phyloP scores from a whole-genome alignment of 176 grass and related monocot genomes.

The Stipa capillata region DNA sequence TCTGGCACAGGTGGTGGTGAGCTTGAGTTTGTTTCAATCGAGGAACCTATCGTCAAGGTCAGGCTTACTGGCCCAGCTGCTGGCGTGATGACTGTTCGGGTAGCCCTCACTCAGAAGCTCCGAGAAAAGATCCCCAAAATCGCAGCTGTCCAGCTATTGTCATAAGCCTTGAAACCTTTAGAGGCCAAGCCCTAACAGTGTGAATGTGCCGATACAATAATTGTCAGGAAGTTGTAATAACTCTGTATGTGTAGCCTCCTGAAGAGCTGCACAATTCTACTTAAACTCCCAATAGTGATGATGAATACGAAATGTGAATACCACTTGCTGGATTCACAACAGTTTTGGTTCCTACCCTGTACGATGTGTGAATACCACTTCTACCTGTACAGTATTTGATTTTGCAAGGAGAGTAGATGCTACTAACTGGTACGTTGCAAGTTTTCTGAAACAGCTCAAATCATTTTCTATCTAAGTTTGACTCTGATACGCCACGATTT shows the following conservation, averaged over 20 bases:
- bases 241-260: neutral
- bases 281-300: neutral
- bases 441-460: no score
- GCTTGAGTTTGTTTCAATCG: constrained; percentile 75
- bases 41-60: constrained; percentile 83
- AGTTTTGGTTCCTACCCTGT: neutral
- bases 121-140: constrained; percentile 92
- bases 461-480: no score
- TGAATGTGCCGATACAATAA: constrained; percentile 19
- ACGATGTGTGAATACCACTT: neutral
- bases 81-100: constrained; percentile 86
- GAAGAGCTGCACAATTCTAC: neutral
- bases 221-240: neutral
- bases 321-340: neutral
- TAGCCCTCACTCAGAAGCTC: constrained; percentile 89
- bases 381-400: neutral
- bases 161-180: constrained; percentile 11
- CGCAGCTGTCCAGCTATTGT: constrained; percentile 73
- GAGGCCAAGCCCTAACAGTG: neutral
- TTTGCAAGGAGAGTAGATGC: neutral
- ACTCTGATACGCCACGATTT: no score
- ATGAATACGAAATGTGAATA: neutral
- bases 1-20: constrained; percentile 83
- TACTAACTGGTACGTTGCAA: neutral
- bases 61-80: constrained; percentile 75